Evolutionary conservation across 108 stramenopile genomes (phyloP).

Genomic region (Nannochloropsis gaditana): DNA sequence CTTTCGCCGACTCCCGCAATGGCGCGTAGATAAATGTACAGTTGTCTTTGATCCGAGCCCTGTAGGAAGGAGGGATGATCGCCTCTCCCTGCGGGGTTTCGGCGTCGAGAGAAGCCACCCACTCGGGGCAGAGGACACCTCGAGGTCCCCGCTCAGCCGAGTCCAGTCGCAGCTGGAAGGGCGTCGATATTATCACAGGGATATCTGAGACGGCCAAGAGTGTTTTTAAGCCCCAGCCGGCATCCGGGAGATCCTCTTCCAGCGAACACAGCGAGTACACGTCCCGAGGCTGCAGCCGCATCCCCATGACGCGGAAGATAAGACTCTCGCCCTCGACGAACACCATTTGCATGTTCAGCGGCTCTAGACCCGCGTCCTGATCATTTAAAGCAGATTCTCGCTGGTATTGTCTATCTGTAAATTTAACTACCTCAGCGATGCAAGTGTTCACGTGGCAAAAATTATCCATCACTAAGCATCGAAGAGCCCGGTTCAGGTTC

Average conservation of each 20-base stretch:
- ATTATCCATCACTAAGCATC: constrained; percentile 6
- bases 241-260: neutral
- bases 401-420: neutral
- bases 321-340: constrained; percentile 10
- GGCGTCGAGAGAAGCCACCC: neutral
- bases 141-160: neutral
- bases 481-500: neutral
- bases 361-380: neutral
- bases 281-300: constrained; percentile 12
- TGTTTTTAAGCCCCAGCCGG: neutral
- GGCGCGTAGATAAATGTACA: neutral
- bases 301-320: neutral
- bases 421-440: constrained; percentile 9
- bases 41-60: neutral
- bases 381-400: neutral
- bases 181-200: neutral
- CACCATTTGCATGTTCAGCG: neutral
- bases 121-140: neutral
- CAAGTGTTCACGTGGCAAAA: neutral
- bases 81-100: neutral
- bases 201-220: constrained; percentile 4
- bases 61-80: neutral
- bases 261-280: constrained; percentile 11
- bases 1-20: neutral
- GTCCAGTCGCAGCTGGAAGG: constrained; percentile 16